Conservation (phyloP, 2,329 filamentous ascomycete species). For the Blumeria graminis region DNA sequence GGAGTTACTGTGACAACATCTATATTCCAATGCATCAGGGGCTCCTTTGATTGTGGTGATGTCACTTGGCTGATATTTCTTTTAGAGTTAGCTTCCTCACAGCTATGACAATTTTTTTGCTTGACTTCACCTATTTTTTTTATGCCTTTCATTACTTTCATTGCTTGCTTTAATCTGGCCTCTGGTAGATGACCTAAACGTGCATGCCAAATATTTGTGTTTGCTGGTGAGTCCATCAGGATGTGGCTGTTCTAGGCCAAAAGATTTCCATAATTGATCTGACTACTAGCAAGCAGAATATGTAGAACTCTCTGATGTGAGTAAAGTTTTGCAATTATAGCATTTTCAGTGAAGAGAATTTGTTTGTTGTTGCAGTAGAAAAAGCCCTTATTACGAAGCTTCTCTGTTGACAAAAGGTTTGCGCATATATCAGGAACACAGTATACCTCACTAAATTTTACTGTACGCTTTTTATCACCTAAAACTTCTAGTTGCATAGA, state of each 20-base stretch:
- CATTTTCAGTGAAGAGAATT: background rate
- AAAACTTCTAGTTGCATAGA: too few relatives aligned
- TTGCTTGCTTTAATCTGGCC: background rate
- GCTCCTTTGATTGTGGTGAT: background rate
- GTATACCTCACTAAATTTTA: background rate
- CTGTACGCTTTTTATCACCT: too few relatives aligned
- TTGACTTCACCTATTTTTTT: background rate
- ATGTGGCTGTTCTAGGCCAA: too few relatives aligned
- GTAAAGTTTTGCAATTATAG: too few relatives aligned
- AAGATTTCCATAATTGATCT: too few relatives aligned
- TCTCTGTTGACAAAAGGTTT: background rate
- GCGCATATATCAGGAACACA: background rate
- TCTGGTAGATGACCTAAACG: background rate
- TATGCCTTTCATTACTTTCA: background rate
- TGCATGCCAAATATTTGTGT: too few relatives aligned
- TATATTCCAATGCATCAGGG: background rate
- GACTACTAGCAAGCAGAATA: too few relatives aligned
- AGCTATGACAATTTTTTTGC: background rate
- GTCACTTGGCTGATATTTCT: background rate
- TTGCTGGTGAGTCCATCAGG: too few relatives aligned
- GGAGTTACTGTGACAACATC: too few relatives aligned
- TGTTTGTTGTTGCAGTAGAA: conserved; percentile 1
- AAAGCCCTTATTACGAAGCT: background rate
- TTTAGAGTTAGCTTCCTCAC: background rate
- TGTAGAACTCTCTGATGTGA: too few relatives aligned